Evolutionary conservation across 1,139 yeast species (phyloP).

Genomic region (Saccharomyces hybrid): DNA sequence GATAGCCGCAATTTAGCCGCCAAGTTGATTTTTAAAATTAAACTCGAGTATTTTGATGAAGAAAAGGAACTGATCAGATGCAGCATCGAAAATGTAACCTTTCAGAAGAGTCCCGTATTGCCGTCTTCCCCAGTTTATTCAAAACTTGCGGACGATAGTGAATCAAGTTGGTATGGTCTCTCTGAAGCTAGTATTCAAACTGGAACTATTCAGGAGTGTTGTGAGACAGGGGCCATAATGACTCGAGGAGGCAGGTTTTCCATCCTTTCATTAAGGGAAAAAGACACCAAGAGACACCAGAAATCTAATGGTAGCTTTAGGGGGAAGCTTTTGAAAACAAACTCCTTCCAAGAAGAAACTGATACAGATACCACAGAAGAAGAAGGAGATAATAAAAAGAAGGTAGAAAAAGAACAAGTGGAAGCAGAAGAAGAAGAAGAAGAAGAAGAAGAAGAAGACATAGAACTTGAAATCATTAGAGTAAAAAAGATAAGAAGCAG

Average conservation of each 20-base stretch:
- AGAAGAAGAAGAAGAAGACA: neutral
- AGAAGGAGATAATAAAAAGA: neutral
- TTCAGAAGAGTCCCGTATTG: neutral
- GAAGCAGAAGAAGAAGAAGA: neutral
- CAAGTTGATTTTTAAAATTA: constrained; percentile 7
- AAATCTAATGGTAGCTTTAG: neutral
- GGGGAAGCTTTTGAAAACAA: neutral
- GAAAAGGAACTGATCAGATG: neutral
- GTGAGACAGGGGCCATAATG: neutral
- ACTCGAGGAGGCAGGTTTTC: neutral
- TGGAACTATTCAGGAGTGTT: neutral
- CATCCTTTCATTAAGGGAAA: neutral
- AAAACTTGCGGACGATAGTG: neutral
- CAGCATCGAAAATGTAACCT: neutral
- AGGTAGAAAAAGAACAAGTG: neutral
- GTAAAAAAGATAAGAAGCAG: neutral
- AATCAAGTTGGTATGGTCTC: neutral
- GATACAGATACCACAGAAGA: neutral
- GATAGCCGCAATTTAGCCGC: constrained; percentile 11
- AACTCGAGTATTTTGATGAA: neutral
- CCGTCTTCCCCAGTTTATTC: neutral
- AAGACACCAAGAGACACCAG: neutral
- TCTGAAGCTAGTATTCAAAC: neutral
- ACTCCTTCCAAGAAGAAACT: neutral
- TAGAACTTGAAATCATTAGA: neutral